Base-by-base conservation (phyloP, 768 basidiomycete species). In the Boletus patriciae region DNA sequence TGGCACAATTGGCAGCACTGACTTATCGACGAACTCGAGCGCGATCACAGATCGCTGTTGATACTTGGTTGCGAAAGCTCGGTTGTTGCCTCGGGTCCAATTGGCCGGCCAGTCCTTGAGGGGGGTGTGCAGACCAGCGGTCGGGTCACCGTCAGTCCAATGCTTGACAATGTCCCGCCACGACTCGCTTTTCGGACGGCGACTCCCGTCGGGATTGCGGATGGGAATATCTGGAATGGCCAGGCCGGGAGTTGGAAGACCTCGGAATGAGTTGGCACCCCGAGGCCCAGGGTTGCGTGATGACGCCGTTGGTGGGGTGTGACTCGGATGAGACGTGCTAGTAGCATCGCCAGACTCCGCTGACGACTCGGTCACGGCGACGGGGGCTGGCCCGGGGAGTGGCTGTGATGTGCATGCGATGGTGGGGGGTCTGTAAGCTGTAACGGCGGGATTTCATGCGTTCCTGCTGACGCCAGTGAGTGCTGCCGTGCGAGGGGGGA, bases 21-120 rank as follows among this genome's bases (percentile, higher is more conserved):
- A 60, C 59, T 3, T 36, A 3, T 60, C 23, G 45, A 60, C 25
- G 15, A 57, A 60, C 16, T 60, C 46, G 3, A 48, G 29, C 2
- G 46, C 42, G 1, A 56, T 57, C 0, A 52, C 6, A 5, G 46
- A 33, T 11, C 21, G 27, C n/a, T 60, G n/a, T 18, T 34, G 15
- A 27, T 60, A 48, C n/a, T 60, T 60, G 5, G 13, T 10, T 10
- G n/a, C 25, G 4, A 60, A 57, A 15, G 46, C 4, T 13, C 37
- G 19, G 46, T 57, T 60, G 27, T 15, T 25, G 2, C 50, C 55
- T n/a, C 11, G 36, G 33, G 12, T 23, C 49, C 54, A 52, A 4
- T 33, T 10, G 11, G 29, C 15, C 4, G 54, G 54, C 58, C 58
- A 60, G 13, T 60, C 46, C 31, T 12, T 38, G 31, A 31, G 29